Evolutionary conservation across 257 asterid species (phyloP).

Genomic region (Mitragyna speciosa): DNA sequence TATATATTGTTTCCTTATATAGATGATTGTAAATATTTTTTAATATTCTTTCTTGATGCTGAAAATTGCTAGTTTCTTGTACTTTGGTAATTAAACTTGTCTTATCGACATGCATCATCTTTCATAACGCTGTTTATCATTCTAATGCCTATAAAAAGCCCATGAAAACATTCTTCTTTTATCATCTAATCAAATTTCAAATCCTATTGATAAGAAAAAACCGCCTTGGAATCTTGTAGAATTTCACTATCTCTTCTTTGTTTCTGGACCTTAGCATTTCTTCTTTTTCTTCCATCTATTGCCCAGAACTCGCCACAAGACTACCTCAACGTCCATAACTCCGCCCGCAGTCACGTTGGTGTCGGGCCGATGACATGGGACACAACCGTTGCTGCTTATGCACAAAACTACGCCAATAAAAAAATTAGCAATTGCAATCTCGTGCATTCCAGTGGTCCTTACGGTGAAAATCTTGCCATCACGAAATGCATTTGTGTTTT

Average conservation of each 20-base stretch:
- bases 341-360: constrained; percentile 35
- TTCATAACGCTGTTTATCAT: too few species aligned
- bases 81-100: too few species aligned
- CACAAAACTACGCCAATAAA: constrained; percentile 31
- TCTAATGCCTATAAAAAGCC: not conserved
- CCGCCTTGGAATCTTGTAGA: not conserved
- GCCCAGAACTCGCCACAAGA: constrained; percentile 25
- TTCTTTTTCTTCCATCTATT: not conserved
- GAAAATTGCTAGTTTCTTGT: too few species aligned
- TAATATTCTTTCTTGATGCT: too few species aligned
- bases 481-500: too few species aligned
- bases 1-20: too few species aligned
- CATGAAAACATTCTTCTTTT: not conserved
- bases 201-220: not conserved
- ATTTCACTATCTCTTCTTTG: not conserved
- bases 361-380: constrained; percentile 45
- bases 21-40: too few species aligned
- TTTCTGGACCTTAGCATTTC: not conserved
- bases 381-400: constrained; percentile 35
- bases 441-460: constrained; percentile 31
- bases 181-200: not conserved
- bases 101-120: too few species aligned
- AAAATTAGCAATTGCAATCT: constrained; percentile 35
- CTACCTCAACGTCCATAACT: constrained; percentile 37
- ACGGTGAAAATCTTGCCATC: constrained; percentile 62